Base-by-base conservation (phyloP, 495 filamentous ascomycete genomes). In the Penicillium cataractarum region DNA sequence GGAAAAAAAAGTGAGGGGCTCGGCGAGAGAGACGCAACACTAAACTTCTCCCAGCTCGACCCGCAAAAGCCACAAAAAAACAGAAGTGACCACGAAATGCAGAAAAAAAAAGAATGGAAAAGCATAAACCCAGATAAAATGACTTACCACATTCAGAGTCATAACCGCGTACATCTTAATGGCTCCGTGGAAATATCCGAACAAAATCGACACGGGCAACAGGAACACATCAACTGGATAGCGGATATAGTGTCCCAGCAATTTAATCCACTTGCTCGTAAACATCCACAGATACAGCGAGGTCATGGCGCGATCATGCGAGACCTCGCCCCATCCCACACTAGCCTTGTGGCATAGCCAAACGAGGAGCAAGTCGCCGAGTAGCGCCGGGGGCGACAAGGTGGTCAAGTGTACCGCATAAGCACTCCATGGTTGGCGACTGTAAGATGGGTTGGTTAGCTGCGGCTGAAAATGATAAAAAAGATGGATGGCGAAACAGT, bases 361-460 rank as follows among this genome's bases (percentile, higher is more conserved):
- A 56, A 92, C 74, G 48, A 92, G 76, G 37, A 89, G 71, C 21
- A 84, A 75, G 70, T 92, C 90, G 44, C 85, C 78, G 39, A 89
- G 63, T 46, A 91, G 78, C 21, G 89, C 88, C 19, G 89, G 84
- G 24, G 90, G 89, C 37, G 87, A 87, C 65, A 92, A 85, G 9
- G 90, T 91, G 22, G 87, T 88, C 66, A 91, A 67, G 73, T 92
- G 86, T 27, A 93, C 83, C 27, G 89, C 89, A 72, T 92, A 93
- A 6, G 87, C 84, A 61, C 86, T 90, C 89, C 89, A 94, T 17
- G 82, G 85, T 68, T 91, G 87, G 65, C 85, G 82, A 64, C 89
- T 92, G 66, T 13, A 32, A 54, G 51, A 35, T 12, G 17, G 35
- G 40, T 6, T 55, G 27, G 68, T 80, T 72, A 81, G 77, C 67